phyloP scores from a whole-genome alignment of 2,329 filamentous ascomycete genomes.

The Sclerotinia spermophila region DNA sequence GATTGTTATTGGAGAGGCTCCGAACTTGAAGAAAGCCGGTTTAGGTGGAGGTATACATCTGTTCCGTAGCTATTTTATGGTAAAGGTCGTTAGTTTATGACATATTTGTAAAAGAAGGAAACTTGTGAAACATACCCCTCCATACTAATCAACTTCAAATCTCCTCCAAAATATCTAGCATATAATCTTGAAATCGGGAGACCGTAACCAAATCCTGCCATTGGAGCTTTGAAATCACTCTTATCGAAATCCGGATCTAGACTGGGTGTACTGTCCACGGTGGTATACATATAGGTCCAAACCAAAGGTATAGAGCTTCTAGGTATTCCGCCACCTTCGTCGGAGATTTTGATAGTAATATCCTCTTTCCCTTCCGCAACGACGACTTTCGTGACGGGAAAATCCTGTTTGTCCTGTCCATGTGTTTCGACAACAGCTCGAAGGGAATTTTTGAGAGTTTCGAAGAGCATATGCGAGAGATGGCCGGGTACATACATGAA shows the following conservation, averaged over 20 bases:
- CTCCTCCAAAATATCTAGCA: constrained; percentile 94
- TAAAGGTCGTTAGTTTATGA: constrained; percentile 27
- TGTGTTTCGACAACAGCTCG: constrained; percentile 95
- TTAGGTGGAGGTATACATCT: constrained; percentile 96
- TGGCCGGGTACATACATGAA: constrained; percentile 99
- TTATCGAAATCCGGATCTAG: constrained; percentile 98
- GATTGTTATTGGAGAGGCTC: constrained; percentile 89
- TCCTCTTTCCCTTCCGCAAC: constrained; percentile 97
- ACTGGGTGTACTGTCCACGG: constrained; percentile 90
- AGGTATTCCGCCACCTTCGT: constrained; percentile 95
- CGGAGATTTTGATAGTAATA: constrained; percentile 97
- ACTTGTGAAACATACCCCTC: constrained; percentile 68
- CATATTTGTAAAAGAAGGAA: constrained; percentile 11
- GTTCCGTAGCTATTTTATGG: constrained; percentile 73
- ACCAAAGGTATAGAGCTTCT: constrained; percentile 90
- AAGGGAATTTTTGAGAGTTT: constrained; percentile 97
- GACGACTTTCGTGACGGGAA: constrained; percentile 95
- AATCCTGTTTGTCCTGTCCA: constrained; percentile 91
- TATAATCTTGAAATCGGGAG: constrained; percentile 92
- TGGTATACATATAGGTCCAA: constrained; percentile 99
- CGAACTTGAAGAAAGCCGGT: constrained; percentile 89
- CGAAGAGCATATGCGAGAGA: constrained; percentile 98
- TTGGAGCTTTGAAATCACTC: constrained; percentile 97
- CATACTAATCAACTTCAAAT: constrained; percentile 98
- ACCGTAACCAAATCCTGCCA: constrained; percentile 99